These are phyloP conservation scores for Mycena leptocephala DNA, from an alignment of 768 basidiomycete genomes.

Conservation along the genomic window DNA sequence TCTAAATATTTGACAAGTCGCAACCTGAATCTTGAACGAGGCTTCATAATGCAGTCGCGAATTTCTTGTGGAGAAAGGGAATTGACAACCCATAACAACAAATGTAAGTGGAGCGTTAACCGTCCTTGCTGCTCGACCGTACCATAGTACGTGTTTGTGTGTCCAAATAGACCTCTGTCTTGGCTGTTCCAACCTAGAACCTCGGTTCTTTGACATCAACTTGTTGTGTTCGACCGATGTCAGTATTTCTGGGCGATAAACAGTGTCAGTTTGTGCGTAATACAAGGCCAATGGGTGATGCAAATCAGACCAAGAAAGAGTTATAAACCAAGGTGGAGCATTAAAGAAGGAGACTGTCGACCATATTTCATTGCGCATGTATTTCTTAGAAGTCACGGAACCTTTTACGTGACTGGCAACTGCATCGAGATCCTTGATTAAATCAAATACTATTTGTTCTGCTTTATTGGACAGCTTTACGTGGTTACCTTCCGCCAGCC, in stretches of 20 bases:
- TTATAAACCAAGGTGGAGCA: constrained; percentile 19
- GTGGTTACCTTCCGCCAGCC: no score
- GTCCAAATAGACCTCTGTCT: constrained; percentile 44
- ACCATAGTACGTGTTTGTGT: constrained; percentile 49
- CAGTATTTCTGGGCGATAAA: no score
- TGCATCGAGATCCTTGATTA: no score
- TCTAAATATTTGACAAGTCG: not conserved
- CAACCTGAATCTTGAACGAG: not conserved
- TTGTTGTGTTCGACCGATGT: not conserved
- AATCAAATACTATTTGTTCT: no score
- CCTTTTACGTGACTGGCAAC: no score
- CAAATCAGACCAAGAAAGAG: not conserved
- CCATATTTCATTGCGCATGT: constrained; percentile 28
- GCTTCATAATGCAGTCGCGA: constrained; percentile 40
- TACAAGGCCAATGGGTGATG: constrained; percentile 6
- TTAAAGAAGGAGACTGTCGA: constrained; percentile 1
- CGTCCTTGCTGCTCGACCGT: constrained; percentile 55
- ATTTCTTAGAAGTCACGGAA: constrained; percentile 27
- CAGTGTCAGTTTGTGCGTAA: not conserved
- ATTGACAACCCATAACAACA: constrained; percentile 54
- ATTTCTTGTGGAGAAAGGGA: constrained; percentile 52
- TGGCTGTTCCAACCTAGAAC: constrained; percentile 37
- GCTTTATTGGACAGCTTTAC: no score
- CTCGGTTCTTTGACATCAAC: constrained; percentile 20
- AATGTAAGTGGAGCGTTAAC: constrained; percentile 55